These are phyloP conservation scores for Cordia subcordata DNA, from an alignment of 257 asterid species.

Conservation along the genomic window DNA sequence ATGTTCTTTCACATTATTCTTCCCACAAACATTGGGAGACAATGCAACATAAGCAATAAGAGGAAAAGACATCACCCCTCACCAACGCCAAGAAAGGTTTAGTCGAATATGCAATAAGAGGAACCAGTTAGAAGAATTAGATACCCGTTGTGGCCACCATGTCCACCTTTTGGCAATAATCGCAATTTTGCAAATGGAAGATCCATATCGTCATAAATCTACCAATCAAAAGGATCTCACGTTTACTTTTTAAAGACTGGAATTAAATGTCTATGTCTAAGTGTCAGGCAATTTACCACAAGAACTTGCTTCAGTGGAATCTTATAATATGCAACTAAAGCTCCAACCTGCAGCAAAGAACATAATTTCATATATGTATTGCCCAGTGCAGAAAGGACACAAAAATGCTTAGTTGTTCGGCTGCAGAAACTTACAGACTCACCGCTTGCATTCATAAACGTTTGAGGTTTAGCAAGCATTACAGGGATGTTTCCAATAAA, in stretches of 20 bases:
- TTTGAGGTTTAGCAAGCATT: slow-evolving; percentile 93
- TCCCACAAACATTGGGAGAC: too few species aligned
- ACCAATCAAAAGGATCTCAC: slow-evolving; percentile 13
- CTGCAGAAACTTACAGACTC: slow-evolving; percentile 92
- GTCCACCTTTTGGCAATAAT: slow-evolving; percentile 95
- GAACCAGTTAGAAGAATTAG: slow-evolving; percentile 12
- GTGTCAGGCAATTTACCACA: slow-evolving; percentile 55
- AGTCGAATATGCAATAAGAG: slow-evolving; percentile 2
- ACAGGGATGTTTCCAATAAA: slow-evolving; percentile 81
- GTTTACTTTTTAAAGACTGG: background rate
- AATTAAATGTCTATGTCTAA: background rate
- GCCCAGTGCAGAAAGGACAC: slow-evolving; percentile 1
- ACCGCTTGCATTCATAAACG: slow-evolving; percentile 98
- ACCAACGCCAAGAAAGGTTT: background rate
- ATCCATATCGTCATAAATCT: slow-evolving; percentile 95
- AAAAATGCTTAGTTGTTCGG: slow-evolving; percentile 18
- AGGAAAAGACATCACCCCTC: too few species aligned
- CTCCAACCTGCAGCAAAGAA: slow-evolving; percentile 62
- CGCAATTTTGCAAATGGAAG: slow-evolving; percentile 85
- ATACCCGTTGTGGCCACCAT: slow-evolving; percentile 98
- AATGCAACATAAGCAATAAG: background rate
- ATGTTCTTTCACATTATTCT: too few species aligned
- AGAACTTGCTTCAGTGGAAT: slow-evolving; percentile 86
- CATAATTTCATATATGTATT: slow-evolving; percentile 16
- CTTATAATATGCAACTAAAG: slow-evolving; percentile 83